Percentiles rank a stretch among this genome's conserved stretches.
Conservation (phyloP, 192 early-diverging fungal species). For the Haplosporangium gracile region DNA sequence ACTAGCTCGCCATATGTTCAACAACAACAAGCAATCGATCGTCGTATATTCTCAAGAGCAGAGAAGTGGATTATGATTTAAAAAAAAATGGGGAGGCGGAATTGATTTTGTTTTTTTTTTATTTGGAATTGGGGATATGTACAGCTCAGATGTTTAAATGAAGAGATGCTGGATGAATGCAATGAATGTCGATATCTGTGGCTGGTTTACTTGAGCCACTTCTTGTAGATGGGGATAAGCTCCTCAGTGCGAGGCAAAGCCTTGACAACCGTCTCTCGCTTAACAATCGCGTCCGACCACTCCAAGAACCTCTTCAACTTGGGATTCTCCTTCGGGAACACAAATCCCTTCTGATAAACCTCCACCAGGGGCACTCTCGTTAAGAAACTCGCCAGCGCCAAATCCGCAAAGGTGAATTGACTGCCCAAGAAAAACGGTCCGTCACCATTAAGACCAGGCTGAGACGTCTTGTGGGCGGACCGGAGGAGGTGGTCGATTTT, state of each 20-base stretch:
- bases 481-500: slow-evolving; percentile 32
- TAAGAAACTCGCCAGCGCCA: slow-evolving; percentile 57
- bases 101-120: no score
- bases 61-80: no score
- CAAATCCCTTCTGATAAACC: slow-evolving; percentile 15
- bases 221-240: slow-evolving; percentile 9
- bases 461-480: slow-evolving; percentile 5
- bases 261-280: slow-evolving; percentile 10
- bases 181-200: no score
- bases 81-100: no score
- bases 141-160: no score
- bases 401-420: slow-evolving; percentile 60
- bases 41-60: no score
- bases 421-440: slow-evolving; percentile 62
- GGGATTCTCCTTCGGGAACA: slow-evolving; percentile 29
- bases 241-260: slow-evolving; percentile 21
- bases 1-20: no score
- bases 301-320: slow-evolving; percentile 40
- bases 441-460: slow-evolving; percentile 12
- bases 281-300: slow-evolving; percentile 39
- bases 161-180: no score
- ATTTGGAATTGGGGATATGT: no score
- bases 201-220: neutral
- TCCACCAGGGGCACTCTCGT: slow-evolving; percentile 46
- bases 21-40: no score